These are phyloP conservation scores for Acacia crassicarpa DNA, from an alignment of 306 rosid species.

Conservation along the genomic window DNA sequence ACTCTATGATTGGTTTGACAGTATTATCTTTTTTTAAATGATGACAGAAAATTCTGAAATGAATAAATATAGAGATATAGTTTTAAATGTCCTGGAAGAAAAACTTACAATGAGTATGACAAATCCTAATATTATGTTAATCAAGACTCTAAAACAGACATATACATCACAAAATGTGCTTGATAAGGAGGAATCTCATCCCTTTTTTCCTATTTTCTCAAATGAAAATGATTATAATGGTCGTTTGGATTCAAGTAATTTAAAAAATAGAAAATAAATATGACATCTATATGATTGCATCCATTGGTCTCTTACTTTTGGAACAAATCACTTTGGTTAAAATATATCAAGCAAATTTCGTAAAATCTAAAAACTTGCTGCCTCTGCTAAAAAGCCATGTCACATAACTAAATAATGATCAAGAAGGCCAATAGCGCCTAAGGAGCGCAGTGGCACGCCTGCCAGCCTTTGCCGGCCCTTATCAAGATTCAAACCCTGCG, in stretches of 20 bases:
- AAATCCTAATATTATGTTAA: background rate
- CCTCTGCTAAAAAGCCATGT: background rate
- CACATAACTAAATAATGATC: background rate
- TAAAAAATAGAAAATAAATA: background rate
- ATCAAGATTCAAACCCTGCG: too few relatives aligned
- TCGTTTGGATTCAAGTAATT: background rate
- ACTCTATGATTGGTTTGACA: background rate
- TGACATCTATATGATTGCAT: background rate
- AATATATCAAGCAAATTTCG: background rate
- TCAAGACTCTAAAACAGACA: background rate
- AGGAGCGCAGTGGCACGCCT: too few relatives aligned
- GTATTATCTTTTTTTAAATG: background rate
- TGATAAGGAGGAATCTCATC: background rate
- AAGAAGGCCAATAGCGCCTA: background rate
- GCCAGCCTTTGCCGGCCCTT: too few relatives aligned
- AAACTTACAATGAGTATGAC: background rate
- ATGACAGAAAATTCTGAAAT: background rate
- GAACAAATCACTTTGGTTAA: background rate
- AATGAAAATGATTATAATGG: background rate
- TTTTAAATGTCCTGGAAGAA: background rate
- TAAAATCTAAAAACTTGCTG: background rate
- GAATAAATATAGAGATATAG: background rate
- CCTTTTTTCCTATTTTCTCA: background rate
- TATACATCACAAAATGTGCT: background rate
- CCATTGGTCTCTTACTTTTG: background rate